Percentiles rank a stretch among this genome's conserved stretches.
Conservation (phyloP, 352 stramenopile genomes). For the Phytophthora nicotianae region DNA sequence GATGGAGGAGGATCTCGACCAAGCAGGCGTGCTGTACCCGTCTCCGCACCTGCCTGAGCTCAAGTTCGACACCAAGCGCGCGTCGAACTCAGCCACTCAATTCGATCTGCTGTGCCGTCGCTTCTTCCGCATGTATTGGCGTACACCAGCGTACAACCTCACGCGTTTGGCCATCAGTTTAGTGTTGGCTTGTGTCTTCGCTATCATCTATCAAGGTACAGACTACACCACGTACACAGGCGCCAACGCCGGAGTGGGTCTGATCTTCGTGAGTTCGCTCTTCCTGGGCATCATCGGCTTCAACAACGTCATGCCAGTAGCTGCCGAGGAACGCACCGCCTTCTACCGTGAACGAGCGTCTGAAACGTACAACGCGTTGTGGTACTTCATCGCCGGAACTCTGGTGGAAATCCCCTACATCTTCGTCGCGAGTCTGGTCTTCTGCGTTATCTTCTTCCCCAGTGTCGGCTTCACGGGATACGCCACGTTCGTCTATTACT, state of each 20-base stretch:
- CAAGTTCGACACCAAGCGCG: constrained; percentile 51
- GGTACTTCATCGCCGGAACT: not conserved
- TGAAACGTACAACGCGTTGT: not conserved
- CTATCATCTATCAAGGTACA: constrained; percentile 68
- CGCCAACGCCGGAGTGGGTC: constrained; percentile 56
- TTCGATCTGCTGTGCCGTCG: constrained; percentile 43
- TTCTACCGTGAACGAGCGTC: not conserved
- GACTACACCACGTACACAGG: constrained; percentile 50
- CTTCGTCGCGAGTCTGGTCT: constrained; percentile 48
- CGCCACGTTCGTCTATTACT: not conserved
- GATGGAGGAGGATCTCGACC: constrained; percentile 52
- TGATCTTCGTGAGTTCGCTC: constrained; percentile 85
- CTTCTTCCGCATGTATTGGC: constrained; percentile 66
- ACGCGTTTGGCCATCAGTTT: constrained; percentile 68
- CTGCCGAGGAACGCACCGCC: not conserved
- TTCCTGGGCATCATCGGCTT: constrained; percentile 73
- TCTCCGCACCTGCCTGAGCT: constrained; percentile 43
- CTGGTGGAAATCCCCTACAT: constrained; percentile 13
- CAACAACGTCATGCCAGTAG: constrained; percentile 29
- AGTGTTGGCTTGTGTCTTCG: constrained; percentile 74
- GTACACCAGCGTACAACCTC: constrained; percentile 82
- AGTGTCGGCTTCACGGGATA: not conserved
- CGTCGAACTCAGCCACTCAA: constrained; percentile 29
- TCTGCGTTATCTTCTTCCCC: constrained; percentile 1
- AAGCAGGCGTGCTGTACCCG: constrained; percentile 46